Conservation (phyloP, 345 rosid species). For the Barbarea vulgaris region DNA sequence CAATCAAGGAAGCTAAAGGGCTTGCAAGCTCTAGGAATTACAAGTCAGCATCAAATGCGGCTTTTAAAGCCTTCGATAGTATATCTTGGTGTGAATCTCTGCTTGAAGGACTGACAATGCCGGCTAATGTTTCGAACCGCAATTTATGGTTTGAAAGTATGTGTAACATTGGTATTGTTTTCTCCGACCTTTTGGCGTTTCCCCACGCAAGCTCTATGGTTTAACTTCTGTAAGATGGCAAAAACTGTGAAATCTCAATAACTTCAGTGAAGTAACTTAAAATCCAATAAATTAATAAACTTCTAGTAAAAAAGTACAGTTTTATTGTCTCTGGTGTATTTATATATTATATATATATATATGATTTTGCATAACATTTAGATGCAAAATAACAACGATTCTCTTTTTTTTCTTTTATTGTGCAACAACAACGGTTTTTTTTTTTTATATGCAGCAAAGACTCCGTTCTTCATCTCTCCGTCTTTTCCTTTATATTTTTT, state of each 20-base stretch:
- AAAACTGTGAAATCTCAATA: neutral
- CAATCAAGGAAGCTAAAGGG: neutral
- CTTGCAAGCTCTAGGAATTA: neutral
- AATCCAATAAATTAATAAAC: too few species aligned
- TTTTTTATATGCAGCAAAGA: too few species aligned
- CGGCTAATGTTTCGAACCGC: neutral
- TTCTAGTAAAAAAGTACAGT: too few species aligned
- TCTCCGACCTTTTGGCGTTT: neutral
- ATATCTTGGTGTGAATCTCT: neutral
- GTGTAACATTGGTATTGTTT: conserved; percentile 14
- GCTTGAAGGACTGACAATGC: conserved; percentile 1
- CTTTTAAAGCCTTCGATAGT: conserved; percentile 10
- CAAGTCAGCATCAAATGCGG: neutral
- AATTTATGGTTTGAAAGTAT: conserved; percentile 13
- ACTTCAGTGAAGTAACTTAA: neutral
- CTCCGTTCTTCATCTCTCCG: too few species aligned
- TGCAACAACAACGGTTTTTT: too few species aligned
- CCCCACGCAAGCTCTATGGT: too few species aligned
- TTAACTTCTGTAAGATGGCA: neutral
- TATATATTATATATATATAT: too few species aligned
- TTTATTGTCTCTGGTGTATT: too few species aligned
- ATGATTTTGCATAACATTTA: too few species aligned
- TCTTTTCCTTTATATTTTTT: too few species aligned
- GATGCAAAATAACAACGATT: too few species aligned
- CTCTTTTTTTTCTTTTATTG: too few species aligned